A percentile compares a stretch with the other conserved stretches of the same genome.
Evolutionary conservation across 2,329 filamentous ascomycete species (phyloP).

Genomic region (Talaromyces sp.): DNA sequence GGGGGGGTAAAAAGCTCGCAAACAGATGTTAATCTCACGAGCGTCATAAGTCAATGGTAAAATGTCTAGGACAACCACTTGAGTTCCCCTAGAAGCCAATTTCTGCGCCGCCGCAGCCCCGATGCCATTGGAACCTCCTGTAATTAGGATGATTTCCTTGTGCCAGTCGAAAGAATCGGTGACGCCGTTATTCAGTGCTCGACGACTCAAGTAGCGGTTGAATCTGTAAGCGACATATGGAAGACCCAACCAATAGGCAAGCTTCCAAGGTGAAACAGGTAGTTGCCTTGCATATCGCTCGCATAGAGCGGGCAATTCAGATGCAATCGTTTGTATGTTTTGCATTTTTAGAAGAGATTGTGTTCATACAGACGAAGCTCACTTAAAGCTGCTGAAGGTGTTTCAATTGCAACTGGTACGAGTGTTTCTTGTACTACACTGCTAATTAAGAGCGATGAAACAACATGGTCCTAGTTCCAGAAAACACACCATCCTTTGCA

Average conservation of each 20-base stretch:
- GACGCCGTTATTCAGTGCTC: slow-evolving; percentile 5
- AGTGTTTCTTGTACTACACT: not conserved
- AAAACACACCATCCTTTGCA: not conserved
- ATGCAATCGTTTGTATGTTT: not conserved
- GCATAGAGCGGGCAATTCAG: not conserved
- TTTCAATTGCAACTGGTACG: not conserved
- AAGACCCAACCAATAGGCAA: slow-evolving; percentile 1
- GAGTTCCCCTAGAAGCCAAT: not conserved
- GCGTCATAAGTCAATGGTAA: slow-evolving; percentile 9
- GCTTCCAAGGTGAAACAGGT: not conserved
- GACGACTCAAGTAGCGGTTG: not conserved
- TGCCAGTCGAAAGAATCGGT: slow-evolving; percentile 1
- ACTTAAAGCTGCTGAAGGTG: no score
- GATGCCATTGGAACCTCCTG: slow-evolving; percentile 12
- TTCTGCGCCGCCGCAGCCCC: slow-evolving; percentile 4
- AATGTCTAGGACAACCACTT: slow-evolving; percentile 5
- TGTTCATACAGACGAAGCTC: not conserved
- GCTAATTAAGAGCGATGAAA: not conserved
- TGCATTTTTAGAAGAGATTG: not conserved
- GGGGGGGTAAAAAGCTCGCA: not conserved
- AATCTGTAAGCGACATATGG: not conserved
- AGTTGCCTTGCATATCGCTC: not conserved
- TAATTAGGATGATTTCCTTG: slow-evolving; percentile 6
- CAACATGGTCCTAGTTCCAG: not conserved
- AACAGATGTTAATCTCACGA: not conserved